phyloP scores from a whole-genome alignment of 1,139 yeast genomes.

The Geotrichum aggregatum region DNA sequence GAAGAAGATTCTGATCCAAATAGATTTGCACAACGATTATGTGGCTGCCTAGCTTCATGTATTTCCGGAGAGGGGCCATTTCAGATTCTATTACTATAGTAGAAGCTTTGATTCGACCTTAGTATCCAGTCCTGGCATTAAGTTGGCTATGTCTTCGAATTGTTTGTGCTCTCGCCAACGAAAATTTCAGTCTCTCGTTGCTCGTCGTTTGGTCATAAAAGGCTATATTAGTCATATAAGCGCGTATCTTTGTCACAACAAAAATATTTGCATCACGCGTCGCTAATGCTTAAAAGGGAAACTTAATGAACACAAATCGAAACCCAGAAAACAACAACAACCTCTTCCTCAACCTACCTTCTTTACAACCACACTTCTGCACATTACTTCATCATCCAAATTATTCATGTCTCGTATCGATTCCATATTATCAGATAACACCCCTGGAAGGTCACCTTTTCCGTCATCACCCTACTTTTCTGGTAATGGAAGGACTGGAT shows the following conservation, averaged over 20 bases:
- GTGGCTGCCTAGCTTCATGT: conserved; percentile 12
- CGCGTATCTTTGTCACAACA: conserved; percentile 1
- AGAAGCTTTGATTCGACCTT: no score
- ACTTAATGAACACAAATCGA: conserved; percentile 11
- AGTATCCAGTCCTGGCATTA: not conserved
- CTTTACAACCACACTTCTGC: not conserved
- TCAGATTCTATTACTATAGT: no score
- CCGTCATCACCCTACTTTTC: conserved; percentile 19
- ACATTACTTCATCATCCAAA: not conserved
- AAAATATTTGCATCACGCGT: conserved; percentile 12
- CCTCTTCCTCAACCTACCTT: not conserved
- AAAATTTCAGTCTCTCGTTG: not conserved
- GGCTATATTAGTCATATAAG: not conserved
- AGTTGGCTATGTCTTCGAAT: not conserved
- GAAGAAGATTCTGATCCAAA: conserved; percentile 14
- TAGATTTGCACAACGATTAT: conserved; percentile 14
- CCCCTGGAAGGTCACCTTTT: conserved; percentile 17
- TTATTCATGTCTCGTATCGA: conserved; percentile 18
- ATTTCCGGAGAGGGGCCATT: conserved; percentile 19
- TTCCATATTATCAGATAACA: conserved; percentile 16
- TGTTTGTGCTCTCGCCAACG: no score
- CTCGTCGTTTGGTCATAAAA: not conserved
- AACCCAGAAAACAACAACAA: conserved; percentile 4
- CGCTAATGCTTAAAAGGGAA: conserved; percentile 7
- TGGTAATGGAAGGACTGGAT: conserved; percentile 5